phyloP scores from a whole-genome alignment of 306 rosid species.

The Abrus precatorius region DNA sequence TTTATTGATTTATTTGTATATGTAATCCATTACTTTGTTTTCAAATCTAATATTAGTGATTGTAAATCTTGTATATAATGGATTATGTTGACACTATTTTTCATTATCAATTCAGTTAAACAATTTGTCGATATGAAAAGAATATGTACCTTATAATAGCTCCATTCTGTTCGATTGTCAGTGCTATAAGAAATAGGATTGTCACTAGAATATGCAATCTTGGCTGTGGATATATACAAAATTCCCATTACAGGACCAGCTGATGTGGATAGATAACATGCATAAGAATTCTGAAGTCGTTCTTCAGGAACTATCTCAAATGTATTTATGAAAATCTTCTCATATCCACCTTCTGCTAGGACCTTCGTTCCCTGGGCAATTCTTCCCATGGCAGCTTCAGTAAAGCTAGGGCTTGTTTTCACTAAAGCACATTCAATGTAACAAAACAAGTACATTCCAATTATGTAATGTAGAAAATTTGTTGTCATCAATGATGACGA shows the following conservation, averaged over 20 bases:
- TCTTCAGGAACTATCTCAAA: slow-evolving; percentile 85
- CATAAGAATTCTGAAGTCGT: slow-evolving; percentile 80
- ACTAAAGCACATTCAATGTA: slow-evolving; percentile 54
- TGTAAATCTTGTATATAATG: not conserved
- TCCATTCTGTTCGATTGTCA: slow-evolving; percentile 77
- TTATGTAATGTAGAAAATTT: not conserved
- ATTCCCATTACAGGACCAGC: slow-evolving; percentile 75
- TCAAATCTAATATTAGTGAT: not conserved
- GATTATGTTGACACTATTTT: not conserved
- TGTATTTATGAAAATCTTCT: slow-evolving; percentile 77
- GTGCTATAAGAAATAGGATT: slow-evolving; percentile 80
- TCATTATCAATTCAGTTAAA: not conserved
- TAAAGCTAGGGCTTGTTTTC: slow-evolving; percentile 89
- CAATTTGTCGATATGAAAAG: not conserved
- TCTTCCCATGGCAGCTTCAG: slow-evolving; percentile 97
- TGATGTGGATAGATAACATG: slow-evolving; percentile 92
- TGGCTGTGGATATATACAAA: slow-evolving; percentile 76
- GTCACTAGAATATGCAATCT: slow-evolving; percentile 92
- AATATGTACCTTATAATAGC: slow-evolving; percentile 88
- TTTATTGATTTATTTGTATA: not conserved
- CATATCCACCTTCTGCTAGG: slow-evolving; percentile 93
- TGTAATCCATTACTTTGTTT: not conserved
- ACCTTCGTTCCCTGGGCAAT: slow-evolving; percentile 97
- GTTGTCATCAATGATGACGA: not conserved
- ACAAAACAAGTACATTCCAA: slow-evolving; percentile 41